Percentiles rank a stretch among this genome's conserved stretches.
These are phyloP conservation scores for Pichia sp. DNA, from an alignment of 1,139 yeast genomes.

Conservation along the genomic window DNA sequence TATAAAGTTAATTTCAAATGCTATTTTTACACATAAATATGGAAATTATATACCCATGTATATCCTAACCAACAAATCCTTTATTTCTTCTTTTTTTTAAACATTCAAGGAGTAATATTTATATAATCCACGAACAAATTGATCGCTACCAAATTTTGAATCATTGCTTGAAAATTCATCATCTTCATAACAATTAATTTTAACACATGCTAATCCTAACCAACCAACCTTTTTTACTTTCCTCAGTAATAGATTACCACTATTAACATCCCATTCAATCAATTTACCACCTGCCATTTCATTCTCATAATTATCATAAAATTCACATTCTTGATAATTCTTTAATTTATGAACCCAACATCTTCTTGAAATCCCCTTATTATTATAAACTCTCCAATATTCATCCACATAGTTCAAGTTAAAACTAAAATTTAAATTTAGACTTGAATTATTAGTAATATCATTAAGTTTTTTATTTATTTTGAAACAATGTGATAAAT, in stretches of 20 bases:
- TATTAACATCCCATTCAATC: constrained; percentile 51
- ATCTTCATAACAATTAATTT: constrained; percentile 54
- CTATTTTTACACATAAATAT: neutral
- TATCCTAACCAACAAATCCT: neutral
- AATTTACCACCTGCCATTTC: constrained; percentile 18
- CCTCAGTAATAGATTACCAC: constrained; percentile 58
- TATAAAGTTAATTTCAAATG: too few relatives aligned
- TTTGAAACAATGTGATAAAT: constrained; percentile 21
- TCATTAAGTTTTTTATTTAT: too few relatives aligned
- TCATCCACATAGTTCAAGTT: neutral
- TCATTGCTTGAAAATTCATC: constrained; percentile 37
- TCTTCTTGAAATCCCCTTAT: constrained; percentile 65
- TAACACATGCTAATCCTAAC: constrained; percentile 56
- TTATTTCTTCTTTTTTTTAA: neutral
- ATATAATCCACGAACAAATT: constrained; percentile 63
- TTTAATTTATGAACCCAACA: constrained; percentile 51
- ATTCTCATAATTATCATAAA: constrained; percentile 26
- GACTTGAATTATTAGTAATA: constrained; percentile 2
- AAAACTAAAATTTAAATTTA: too few relatives aligned
- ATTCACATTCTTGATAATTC: constrained; percentile 9
- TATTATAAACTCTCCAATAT: constrained; percentile 47
- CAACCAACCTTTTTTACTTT: constrained; percentile 54
- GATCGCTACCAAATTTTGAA: constrained; percentile 58
- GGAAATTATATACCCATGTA: neutral
- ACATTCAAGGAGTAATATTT: constrained; percentile 45